phyloP scores from a whole-genome alignment of 768 basidiomycete species.

The Coprinopsis marcescibilis region DNA sequence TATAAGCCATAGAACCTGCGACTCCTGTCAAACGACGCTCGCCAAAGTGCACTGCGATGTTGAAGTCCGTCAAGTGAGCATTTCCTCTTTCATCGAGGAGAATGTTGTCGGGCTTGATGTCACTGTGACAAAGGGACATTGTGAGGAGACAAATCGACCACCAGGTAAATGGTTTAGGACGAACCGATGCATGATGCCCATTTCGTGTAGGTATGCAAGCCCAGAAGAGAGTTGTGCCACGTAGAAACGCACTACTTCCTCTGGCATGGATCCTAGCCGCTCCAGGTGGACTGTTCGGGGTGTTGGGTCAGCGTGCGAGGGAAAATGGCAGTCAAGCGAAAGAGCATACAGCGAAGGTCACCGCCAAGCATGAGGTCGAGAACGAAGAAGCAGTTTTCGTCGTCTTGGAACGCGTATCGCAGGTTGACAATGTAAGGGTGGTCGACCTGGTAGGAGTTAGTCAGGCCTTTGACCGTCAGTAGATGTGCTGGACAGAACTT shows the following conservation, averaged over 20 bases:
- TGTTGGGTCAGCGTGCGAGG: conserved; percentile 9
- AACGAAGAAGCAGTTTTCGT: conserved; percentile 98
- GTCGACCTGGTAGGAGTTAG: conserved; percentile 58
- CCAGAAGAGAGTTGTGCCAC: conserved; percentile 87
- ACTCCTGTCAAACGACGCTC: conserved; percentile 86
- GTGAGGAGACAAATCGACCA: conserved; percentile 17
- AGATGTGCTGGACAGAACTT: conserved; percentile 11
- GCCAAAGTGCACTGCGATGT: conserved; percentile 95
- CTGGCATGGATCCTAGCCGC: conserved; percentile 64
- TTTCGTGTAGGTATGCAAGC: conserved; percentile 85
- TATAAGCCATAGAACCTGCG: conserved; percentile 98
- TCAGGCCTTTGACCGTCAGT: conserved; percentile 2
- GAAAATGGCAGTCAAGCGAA: conserved; percentile 2
- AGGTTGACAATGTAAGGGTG: conserved; percentile 94
- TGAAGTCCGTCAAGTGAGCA: conserved; percentile 96
- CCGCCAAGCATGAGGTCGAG: conserved; percentile 96
- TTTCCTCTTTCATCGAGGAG: conserved; percentile 93
- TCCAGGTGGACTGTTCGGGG: conserved; percentile 74
- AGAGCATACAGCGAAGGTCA: conserved; percentile 78
- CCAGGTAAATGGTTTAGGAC: conserved; percentile 25
- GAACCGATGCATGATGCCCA: conserved; percentile 93
- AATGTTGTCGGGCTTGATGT: conserved; percentile 97
- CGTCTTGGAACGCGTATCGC: conserved; percentile 95
- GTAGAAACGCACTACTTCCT: conserved; percentile 82
- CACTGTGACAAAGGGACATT: conserved; percentile 45